phyloP scores from a whole-genome alignment of 2,329 filamentous ascomycete species.

The Pseudopithomyces maydicus region DNA sequence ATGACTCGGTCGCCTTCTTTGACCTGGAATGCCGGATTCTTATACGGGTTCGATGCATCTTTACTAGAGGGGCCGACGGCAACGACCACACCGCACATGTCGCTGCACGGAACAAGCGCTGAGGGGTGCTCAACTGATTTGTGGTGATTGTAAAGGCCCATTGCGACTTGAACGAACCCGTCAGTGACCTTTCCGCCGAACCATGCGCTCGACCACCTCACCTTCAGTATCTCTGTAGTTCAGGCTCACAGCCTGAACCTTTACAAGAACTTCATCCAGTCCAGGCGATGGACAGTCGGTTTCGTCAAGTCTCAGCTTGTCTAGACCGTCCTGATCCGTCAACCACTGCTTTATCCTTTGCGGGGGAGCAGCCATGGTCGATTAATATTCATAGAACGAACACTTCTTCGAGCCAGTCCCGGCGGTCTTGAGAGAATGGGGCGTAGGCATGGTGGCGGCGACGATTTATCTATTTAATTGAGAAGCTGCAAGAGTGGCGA shows the following conservation, averaged over 20 bases:
- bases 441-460: slow-evolving; percentile 35
- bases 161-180: slow-evolving; percentile 56
- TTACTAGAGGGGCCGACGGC: slow-evolving; percentile 50
- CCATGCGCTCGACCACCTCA: slow-evolving; percentile 11
- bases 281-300: slow-evolving; percentile 40
- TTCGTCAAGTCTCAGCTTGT: slow-evolving; percentile 45
- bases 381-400: slow-evolving; percentile 10
- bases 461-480: not conserved
- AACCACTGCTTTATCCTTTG: slow-evolving; percentile 48
- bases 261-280: slow-evolving; percentile 55
- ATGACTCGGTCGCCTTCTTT: slow-evolving; percentile 66
- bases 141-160: slow-evolving; percentile 71
- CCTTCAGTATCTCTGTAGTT: slow-evolving; percentile 60
- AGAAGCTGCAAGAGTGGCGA: not conserved
- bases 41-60: slow-evolving; percentile 51
- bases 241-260: slow-evolving; percentile 58
- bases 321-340: slow-evolving; percentile 50
- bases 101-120: slow-evolving; percentile 67
- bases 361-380: slow-evolving; percentile 27
- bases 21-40: slow-evolving; percentile 42
- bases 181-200: not conserved
- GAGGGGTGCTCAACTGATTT: slow-evolving; percentile 52
- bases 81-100: slow-evolving; percentile 70
- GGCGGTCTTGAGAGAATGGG: slow-evolving; percentile 43
- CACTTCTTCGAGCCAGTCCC: slow-evolving; percentile 43